phyloP scores from a whole-genome alignment of 768 basidiomycete species.

The Boletales sp. region DNA sequence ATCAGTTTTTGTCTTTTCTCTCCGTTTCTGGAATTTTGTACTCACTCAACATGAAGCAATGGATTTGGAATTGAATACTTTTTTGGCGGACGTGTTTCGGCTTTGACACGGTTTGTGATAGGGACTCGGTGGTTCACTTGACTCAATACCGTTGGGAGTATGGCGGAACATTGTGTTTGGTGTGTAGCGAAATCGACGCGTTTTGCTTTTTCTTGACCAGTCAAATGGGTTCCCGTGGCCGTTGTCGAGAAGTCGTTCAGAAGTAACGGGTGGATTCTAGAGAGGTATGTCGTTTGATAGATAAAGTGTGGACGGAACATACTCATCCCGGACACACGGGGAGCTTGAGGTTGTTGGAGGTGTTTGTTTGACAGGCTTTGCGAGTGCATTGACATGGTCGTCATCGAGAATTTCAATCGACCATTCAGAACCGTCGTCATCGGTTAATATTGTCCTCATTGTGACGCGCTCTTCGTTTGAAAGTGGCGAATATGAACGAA shows the following conservation, averaged over 20 bases:
- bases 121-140: not conserved
- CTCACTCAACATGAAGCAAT: slow-evolving; percentile 10
- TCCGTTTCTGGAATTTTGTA: not conserved
- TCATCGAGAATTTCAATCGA: slow-evolving; percentile 32
- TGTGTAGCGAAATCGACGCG: not conserved
- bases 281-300: slow-evolving; percentile 1
- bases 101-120: not conserved
- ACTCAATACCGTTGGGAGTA: not conserved
- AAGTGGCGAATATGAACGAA: not conserved
- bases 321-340: slow-evolving; percentile 4
- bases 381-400: slow-evolving; percentile 4
- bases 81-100: not conserved
- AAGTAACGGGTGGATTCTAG: slow-evolving; percentile 20
- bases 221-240: not conserved
- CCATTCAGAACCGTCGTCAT: slow-evolving; percentile 25
- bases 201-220: not conserved
- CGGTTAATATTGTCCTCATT: slow-evolving; percentile 13
- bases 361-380: slow-evolving; percentile 21
- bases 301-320: slow-evolving; percentile 7
- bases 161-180: no score
- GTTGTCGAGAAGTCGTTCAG: slow-evolving; percentile 13
- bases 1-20: not conserved
- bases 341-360: not conserved
- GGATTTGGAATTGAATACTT: not conserved
- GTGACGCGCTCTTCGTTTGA: slow-evolving; percentile 1